These are phyloP conservation scores for Themeda triandra DNA, from an alignment of 176 grass and related monocot genomes.

Conservation along the genomic window DNA sequence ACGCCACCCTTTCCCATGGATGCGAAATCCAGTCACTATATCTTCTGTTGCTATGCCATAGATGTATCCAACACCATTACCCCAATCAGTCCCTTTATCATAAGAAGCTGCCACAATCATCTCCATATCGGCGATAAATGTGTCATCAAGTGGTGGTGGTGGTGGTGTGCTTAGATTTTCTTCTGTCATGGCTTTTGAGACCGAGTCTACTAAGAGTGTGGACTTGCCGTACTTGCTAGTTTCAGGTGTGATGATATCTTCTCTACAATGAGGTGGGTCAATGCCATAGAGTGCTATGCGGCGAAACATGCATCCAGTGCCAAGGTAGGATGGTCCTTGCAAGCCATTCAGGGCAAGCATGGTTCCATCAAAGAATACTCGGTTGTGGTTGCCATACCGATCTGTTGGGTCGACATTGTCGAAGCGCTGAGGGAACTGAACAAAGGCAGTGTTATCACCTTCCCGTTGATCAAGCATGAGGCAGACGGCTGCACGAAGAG, in stretches of 20 bases:
- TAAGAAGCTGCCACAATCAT: background rate
- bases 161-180: background rate
- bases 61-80: constrained; percentile 17
- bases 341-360: constrained; percentile 78
- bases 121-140: background rate
- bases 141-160: background rate
- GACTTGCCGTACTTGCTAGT: background rate
- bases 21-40: constrained; percentile 26
- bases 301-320: constrained; percentile 32
- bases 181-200: background rate
- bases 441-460: constrained; percentile 62
- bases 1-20: constrained; percentile 23
- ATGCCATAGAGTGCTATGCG: constrained; percentile 33
- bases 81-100: constrained; percentile 16
- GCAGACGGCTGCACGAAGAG: constrained; percentile 17
- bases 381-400: constrained; percentile 80
- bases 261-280: background rate
- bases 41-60: constrained; percentile 33
- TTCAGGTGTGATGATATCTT: background rate
- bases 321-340: constrained; percentile 36
- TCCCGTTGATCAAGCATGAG: constrained; percentile 44
- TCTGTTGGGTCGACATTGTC: constrained; percentile 79
- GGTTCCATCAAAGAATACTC: constrained; percentile 76
- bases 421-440: constrained; percentile 88
- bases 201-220: background rate